These are phyloP conservation scores for Xylariaceae sp. DNA, from an alignment of 2,329 filamentous ascomycete species.

Conservation along the genomic window DNA sequence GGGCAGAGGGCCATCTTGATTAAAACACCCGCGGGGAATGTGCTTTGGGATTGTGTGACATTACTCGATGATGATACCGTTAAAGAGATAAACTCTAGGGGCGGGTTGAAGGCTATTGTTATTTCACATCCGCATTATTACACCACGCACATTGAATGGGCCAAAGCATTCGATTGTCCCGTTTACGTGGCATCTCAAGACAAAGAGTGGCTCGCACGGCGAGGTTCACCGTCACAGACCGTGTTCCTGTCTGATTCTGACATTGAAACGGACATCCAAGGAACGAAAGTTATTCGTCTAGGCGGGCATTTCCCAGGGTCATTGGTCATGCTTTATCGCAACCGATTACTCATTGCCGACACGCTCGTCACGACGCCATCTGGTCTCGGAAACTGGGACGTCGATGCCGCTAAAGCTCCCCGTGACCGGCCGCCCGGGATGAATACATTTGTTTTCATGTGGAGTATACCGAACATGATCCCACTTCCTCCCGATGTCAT, in stretches of 20 bases:
- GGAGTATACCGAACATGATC: slow-evolving; percentile 72
- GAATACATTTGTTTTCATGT: slow-evolving; percentile 67
- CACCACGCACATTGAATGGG: slow-evolving; percentile 72
- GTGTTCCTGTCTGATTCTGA: slow-evolving; percentile 48
- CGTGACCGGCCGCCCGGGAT: slow-evolving; percentile 39
- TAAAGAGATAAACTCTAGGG: slow-evolving; percentile 51
- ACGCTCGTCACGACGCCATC: slow-evolving; percentile 68
- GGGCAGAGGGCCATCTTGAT: slow-evolving; percentile 71
- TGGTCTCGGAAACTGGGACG: slow-evolving; percentile 46
- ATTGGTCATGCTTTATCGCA: slow-evolving; percentile 59
- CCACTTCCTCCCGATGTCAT: slow-evolving; percentile 63
- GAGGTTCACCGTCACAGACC: slow-evolving; percentile 38
- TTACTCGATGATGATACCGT: slow-evolving; percentile 64
- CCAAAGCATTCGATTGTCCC: slow-evolving; percentile 61
- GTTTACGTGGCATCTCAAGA: slow-evolving; percentile 68
- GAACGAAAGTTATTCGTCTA: slow-evolving; percentile 55
- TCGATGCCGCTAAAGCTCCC: slow-evolving; percentile 37
- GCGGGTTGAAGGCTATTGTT: slow-evolving; percentile 67
- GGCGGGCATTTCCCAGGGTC: slow-evolving; percentile 80
- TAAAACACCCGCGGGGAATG: slow-evolving; percentile 60
- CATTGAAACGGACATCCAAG: slow-evolving; percentile 35
- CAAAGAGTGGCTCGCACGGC: slow-evolving; percentile 55
- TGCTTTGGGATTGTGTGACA: slow-evolving; percentile 77
- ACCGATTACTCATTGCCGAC: slow-evolving; percentile 69
- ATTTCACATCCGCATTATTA: slow-evolving; percentile 84